Conservation (phyloP, 2,329 filamentous ascomycete genomes). For the Alternaria alternata region DNA sequence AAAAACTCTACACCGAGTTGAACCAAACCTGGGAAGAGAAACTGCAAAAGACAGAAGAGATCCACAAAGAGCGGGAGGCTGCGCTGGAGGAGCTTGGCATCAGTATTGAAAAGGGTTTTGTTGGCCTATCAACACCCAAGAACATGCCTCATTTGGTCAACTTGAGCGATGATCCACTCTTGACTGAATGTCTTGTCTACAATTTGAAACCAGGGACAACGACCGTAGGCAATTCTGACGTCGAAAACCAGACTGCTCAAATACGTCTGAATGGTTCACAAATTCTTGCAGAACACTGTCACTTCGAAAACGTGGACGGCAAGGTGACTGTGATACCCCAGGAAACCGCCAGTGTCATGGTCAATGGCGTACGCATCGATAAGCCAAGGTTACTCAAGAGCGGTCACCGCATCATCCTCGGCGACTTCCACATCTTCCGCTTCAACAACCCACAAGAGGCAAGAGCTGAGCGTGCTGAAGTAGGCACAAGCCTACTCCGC, state of each 20-base stretch:
- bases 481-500: conserved; percentile 77
- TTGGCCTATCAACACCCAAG: conserved; percentile 94
- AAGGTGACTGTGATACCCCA: conserved; percentile 89
- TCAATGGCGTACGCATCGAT: conserved; percentile 90
- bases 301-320: conserved; percentile 91
- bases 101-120: conserved; percentile 97
- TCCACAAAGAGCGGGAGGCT: conserved; percentile 95
- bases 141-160: conserved; percentile 99
- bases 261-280: conserved; percentile 93
- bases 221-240: conserved; percentile 92
- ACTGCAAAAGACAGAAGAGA: conserved; percentile 90
- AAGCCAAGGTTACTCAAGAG: conserved; percentile 87
- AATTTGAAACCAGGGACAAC: conserved; percentile 96
- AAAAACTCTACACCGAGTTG: conserved; percentile 93
- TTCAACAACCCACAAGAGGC: conserved; percentile 99
- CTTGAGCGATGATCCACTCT: conserved; percentile 78
- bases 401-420: conserved; percentile 92
- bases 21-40: conserved; percentile 99
- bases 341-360: conserved; percentile 96
- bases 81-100: conserved; percentile 96
- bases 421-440: conserved; percentile 97
- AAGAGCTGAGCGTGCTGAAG: conserved; percentile 86
- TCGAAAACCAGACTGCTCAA: conserved; percentile 77
- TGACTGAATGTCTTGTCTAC: conserved; percentile 96
- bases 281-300: conserved; percentile 91